Evolutionary conservation across 345 rosid genomes (phyloP).

Genomic region (Citrus reticulata): DNA sequence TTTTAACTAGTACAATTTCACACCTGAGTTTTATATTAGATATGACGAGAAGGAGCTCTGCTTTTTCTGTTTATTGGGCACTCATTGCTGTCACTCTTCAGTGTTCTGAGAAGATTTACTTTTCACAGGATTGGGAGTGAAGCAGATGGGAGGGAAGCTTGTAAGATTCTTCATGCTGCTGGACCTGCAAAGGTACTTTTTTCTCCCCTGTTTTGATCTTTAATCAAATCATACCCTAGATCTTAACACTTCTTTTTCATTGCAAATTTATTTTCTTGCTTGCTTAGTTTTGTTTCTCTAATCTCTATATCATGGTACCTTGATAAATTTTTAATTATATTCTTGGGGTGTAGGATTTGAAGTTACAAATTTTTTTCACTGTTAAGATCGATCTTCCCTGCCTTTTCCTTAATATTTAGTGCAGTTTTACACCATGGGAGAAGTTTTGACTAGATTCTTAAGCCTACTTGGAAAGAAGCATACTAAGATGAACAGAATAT

Average conservation of each 20-base stretch:
- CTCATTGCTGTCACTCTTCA: not conserved
- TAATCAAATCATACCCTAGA: not conserved
- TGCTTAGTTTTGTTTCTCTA: not conserved
- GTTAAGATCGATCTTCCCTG: not conserved
- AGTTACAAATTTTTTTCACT: not conserved
- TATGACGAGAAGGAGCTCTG: not conserved
- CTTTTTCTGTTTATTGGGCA: not conserved
- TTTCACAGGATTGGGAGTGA: constrained; percentile 68
- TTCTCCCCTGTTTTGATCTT: not conserved
- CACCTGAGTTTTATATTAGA: not conserved
- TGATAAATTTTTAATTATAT: not conserved
- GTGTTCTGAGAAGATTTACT: constrained; percentile 19
- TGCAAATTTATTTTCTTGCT: not conserved
- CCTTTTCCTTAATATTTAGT: not conserved
- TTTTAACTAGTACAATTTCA: not conserved
- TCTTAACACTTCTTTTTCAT: not conserved
- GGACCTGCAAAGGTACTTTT: constrained; percentile 84
- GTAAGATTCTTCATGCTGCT: constrained; percentile 85
- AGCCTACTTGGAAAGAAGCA: not conserved
- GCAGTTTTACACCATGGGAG: not conserved
- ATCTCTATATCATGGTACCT: not conserved
- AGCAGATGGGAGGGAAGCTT: constrained; percentile 85
- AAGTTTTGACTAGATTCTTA: not conserved
- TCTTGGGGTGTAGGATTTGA: not conserved
- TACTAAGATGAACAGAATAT: not conserved